Conservation (phyloP, 1,284 basidiomycete species). For the Ceratobasidium sp. region DNA sequence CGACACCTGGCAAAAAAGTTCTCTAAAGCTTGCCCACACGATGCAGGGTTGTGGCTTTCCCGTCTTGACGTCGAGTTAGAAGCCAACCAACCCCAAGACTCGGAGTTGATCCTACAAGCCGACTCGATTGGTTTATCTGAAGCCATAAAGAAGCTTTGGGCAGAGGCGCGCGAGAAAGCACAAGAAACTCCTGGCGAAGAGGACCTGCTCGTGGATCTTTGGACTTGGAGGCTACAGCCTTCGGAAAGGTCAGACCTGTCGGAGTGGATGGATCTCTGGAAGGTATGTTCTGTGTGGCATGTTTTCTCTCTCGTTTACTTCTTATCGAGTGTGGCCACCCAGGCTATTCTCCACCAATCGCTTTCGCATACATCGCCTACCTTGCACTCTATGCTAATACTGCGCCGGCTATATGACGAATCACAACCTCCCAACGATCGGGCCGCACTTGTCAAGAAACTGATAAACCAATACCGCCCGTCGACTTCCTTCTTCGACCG, state of each 20-base stretch:
- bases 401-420: constrained; percentile 30
- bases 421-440: constrained; percentile 7
- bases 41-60: constrained; percentile 67
- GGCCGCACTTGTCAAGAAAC: constrained; percentile 1
- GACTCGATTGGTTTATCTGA: constrained; percentile 62
- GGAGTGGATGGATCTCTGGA: constrained; percentile 59
- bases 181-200: constrained; percentile 39
- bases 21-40: constrained; percentile 55
- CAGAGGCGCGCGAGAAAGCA: constrained; percentile 44
- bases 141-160: constrained; percentile 41
- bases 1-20: constrained; percentile 64
- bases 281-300: not conserved
- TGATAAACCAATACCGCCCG: constrained; percentile 27
- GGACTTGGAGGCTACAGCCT: constrained; percentile 50
- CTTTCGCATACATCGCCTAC: constrained; percentile 55
- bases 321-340: constrained; percentile 42
- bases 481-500: constrained; percentile 20
- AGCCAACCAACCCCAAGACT: constrained; percentile 53
- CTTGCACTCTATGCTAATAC: constrained; percentile 44
- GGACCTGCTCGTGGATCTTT: constrained; percentile 44
- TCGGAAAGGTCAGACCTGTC: constrained; percentile 51
- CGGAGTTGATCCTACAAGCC: constrained; percentile 52
- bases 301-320: not conserved
- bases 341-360: constrained; percentile 66
- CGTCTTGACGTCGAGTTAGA: constrained; percentile 63